A percentile compares a stretch with the other conserved stretches of the same genome.
phyloP scores from a whole-genome alignment of 495 filamentous ascomycete species.

The Trichoderma erinaceum region DNA sequence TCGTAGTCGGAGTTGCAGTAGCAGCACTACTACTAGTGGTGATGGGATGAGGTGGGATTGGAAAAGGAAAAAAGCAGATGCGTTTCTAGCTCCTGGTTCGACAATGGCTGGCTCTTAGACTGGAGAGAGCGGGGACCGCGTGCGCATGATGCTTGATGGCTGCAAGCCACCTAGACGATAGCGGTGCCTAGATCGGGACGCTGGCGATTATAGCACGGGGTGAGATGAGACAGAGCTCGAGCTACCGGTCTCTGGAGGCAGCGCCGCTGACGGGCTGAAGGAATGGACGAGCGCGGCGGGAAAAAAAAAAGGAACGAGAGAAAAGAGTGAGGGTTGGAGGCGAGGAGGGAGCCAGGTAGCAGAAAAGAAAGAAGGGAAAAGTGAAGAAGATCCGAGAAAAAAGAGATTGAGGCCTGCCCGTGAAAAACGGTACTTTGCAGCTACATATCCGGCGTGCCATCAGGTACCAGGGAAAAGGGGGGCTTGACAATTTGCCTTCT shows the following conservation, averaged over 20 bases:
- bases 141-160: slow-evolving; percentile 10
- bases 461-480: slow-evolving; percentile 5
- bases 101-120: not conserved
- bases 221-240: not conserved
- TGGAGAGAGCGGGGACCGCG: not conserved
- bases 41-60: not conserved
- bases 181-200: slow-evolving; percentile 5
- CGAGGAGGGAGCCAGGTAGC: not conserved
- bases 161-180: not conserved
- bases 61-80: slow-evolving; percentile 2
- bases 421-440: not conserved
- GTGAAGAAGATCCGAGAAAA: slow-evolving; percentile 4
- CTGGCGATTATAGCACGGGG: not conserved
- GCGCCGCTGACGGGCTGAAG: slow-evolving; percentile 9
- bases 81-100: slow-evolving; percentile 8
- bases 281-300: slow-evolving; percentile 3
- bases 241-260: not conserved
- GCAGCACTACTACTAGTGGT: not conserved
- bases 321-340: not conserved
- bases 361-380: slow-evolving; percentile 14
- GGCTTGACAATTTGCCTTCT: slow-evolving; percentile 4
- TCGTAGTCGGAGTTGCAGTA: not conserved
- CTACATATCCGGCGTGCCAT: not conserved
- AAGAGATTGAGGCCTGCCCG: slow-evolving; percentile 5
- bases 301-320: slow-evolving; percentile 13